Conservation (phyloP, 2,329 filamentous ascomycete genomes). For the Ascochyta pisi region DNA sequence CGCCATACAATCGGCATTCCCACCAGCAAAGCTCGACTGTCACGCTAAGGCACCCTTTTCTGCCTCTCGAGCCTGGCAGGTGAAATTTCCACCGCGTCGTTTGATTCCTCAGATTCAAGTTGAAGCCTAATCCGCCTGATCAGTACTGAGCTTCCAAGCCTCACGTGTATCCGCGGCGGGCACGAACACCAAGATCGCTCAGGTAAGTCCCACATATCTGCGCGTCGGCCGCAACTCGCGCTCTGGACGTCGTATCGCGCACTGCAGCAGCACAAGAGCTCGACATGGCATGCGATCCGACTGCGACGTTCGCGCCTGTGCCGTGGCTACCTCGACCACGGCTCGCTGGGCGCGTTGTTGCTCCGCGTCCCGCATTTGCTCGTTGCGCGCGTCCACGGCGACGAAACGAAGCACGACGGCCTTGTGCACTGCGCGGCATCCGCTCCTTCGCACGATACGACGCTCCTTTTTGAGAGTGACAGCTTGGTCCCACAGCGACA, state of each 20-base stretch:
- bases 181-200: conserved; percentile 20
- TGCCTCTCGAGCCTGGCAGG: neutral
- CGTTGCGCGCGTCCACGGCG: conserved; percentile 34
- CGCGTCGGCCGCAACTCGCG: conserved; percentile 5
- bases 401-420: conserved; percentile 41
- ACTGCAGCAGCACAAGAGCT: conserved; percentile 2
- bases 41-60: conserved; percentile 8
- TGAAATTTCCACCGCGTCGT: neutral
- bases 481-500: conserved; percentile 46
- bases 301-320: conserved; percentile 21
- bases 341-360: conserved; percentile 28
- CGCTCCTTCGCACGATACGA: conserved; percentile 35
- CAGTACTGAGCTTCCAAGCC: conserved; percentile 20
- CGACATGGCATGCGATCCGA: conserved; percentile 14
- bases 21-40: conserved; percentile 8
- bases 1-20: conserved; percentile 7
- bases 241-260: conserved; percentile 12
- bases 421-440: conserved; percentile 35
- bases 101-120: conserved; percentile 5
- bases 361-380: conserved; percentile 29
- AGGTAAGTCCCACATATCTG: conserved; percentile 21
- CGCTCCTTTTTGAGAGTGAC: conserved; percentile 43
- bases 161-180: conserved; percentile 20
- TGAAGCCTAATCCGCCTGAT: conserved; percentile 12
- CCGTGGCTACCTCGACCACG: conserved; percentile 21